These are phyloP conservation scores for Coniochaeta sp. DNA, from an alignment of 2,329 filamentous ascomycete genomes.

Conservation along the genomic window DNA sequence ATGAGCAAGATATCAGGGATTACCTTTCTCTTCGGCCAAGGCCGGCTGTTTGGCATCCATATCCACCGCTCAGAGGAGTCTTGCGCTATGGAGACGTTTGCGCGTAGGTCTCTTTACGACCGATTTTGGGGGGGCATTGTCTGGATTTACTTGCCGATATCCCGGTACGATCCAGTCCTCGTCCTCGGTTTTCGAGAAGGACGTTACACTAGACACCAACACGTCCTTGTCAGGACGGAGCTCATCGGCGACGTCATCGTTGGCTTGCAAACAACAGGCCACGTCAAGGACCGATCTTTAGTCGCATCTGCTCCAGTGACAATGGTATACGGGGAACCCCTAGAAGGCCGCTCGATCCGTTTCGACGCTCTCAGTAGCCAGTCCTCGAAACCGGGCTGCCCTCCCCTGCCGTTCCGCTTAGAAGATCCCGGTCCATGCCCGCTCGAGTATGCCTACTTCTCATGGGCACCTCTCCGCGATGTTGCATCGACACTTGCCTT, in stretches of 20 bases:
- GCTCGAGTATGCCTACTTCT: background rate
- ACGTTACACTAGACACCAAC: background rate
- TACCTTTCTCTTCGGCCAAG: conserved; percentile 5
- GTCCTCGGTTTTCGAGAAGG: background rate
- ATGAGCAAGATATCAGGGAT: conserved; percentile 2
- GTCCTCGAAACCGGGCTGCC: too few species aligned
- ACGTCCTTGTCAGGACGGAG: background rate
- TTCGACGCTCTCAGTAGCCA: background rate
- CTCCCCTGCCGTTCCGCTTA: too few species aligned
- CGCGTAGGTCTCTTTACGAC: background rate
- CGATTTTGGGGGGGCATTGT: background rate
- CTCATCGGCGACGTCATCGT: background rate
- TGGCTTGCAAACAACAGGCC: background rate
- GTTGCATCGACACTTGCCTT: background rate
- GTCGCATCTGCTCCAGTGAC: background rate
- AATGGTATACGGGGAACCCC: background rate
- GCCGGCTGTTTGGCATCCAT: conserved; percentile 4
- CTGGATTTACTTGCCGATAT: background rate
- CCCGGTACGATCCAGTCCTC: background rate
- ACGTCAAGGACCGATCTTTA: background rate
- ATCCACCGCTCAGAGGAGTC: background rate
- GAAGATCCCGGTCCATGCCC: background rate
- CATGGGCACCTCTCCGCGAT: background rate
- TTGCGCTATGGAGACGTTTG: background rate
- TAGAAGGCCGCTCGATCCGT: background rate